These are phyloP conservation scores for Eimeria zaria DNA, from an alignment of 169 alveolate species.

Conservation along the genomic window DNA sequence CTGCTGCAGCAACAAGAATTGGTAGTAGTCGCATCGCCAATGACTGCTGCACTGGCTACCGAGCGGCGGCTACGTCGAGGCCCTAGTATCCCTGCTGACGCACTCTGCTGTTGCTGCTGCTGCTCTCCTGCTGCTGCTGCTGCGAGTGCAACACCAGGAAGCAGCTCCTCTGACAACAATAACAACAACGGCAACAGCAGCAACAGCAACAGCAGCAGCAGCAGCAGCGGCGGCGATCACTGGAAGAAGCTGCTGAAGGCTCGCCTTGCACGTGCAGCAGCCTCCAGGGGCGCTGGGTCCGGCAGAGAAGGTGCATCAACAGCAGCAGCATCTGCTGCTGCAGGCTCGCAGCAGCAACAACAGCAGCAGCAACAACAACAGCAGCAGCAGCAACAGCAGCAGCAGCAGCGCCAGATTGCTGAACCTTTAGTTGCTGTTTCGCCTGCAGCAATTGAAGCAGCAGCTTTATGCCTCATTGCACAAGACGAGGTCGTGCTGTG, in stretches of 20 bases:
- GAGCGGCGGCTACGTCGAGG: constrained; percentile 12
- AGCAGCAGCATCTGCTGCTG: constrained; percentile 25
- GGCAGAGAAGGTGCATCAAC: neutral
- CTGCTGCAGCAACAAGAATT: constrained; percentile 53
- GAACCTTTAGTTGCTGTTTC: neutral
- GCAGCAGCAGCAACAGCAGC: constrained; percentile 55
- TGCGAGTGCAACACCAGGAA: neutral
- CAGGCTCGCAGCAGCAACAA: constrained; percentile 9
- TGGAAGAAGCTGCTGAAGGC: constrained; percentile 53
- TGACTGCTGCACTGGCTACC: neutral
- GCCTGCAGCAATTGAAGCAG: constrained; percentile 33
- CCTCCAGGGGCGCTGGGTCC: constrained; percentile 9
- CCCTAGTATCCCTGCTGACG: constrained; percentile 21
- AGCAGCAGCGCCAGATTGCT: neutral
- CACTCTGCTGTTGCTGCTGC: constrained; percentile 63
- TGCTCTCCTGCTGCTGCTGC: constrained; percentile 58
- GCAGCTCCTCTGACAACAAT: neutral
- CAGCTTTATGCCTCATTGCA: constrained; percentile 34
- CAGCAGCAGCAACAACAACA: constrained; percentile 30
- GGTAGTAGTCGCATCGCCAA: neutral
- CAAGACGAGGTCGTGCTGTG: constrained; percentile 46
- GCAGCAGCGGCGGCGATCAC: constrained; percentile 14
- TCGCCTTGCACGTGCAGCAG: constrained; percentile 49
- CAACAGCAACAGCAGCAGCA: constrained; percentile 64
- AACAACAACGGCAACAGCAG: constrained; percentile 29